These are phyloP conservation scores for Microbotryum scabiosae DNA, from an alignment of 1,284 basidiomycete species.

Conservation along the genomic window DNA sequence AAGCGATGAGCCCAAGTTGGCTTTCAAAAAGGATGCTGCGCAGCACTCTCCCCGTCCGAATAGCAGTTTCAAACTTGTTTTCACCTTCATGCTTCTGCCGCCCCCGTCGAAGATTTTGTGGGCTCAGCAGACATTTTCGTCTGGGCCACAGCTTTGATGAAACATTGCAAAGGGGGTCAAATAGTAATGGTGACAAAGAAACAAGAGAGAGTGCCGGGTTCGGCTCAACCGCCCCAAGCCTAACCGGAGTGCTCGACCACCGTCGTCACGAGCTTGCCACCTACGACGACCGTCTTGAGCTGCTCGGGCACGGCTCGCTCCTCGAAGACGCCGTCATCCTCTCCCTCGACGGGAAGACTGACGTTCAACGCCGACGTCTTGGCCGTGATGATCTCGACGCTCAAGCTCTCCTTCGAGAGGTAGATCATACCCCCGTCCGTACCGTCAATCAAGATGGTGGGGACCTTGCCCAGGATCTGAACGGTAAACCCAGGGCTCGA, in stretches of 20 bases:
- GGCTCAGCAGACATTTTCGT: too few species aligned
- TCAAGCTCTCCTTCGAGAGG: slow-evolving; percentile 71
- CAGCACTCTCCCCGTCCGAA: too few species aligned
- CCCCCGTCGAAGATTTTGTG: too few species aligned
- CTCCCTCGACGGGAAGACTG: slow-evolving; percentile 73
- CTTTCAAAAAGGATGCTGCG: too few species aligned
- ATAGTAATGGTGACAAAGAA: too few species aligned
- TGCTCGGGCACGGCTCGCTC: slow-evolving; percentile 94
- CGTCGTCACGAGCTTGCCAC: slow-evolving; percentile 77
- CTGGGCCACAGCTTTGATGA: too few species aligned
- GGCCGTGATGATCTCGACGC: slow-evolving; percentile 81
- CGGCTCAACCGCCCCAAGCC: background rate
- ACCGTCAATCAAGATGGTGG: slow-evolving; percentile 87
- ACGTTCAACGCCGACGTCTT: slow-evolving; percentile 95
- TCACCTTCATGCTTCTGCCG: too few species aligned
- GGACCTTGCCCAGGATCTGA: slow-evolving; percentile 81
- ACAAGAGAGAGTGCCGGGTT: too few species aligned
- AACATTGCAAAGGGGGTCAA: too few species aligned
- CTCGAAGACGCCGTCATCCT: slow-evolving; percentile 83
- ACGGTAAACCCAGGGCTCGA: slow-evolving; percentile 86
- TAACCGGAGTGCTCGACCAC: slow-evolving; percentile 82
- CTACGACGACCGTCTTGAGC: slow-evolving; percentile 72
- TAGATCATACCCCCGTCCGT: slow-evolving; percentile 95
- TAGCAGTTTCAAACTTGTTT: too few species aligned
- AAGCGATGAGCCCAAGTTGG: too few species aligned